Conservation (phyloP, 2,329 filamentous ascomycete genomes). For the Nemania diffusa region DNA sequence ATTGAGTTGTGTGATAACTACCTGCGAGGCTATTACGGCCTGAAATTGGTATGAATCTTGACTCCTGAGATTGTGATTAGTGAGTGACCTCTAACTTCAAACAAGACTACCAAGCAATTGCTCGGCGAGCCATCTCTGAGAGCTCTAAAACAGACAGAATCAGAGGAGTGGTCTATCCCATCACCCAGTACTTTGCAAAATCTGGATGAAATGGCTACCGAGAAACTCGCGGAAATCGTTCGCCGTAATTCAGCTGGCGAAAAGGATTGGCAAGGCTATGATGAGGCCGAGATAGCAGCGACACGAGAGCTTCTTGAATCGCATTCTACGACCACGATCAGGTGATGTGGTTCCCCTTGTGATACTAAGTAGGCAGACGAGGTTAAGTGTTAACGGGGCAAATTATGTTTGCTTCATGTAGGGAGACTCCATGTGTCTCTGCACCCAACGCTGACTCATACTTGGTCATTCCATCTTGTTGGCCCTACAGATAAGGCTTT, state of each 20-base stretch:
- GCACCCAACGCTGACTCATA: slow-evolving; percentile 28
- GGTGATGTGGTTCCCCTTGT: slow-evolving; percentile 51
- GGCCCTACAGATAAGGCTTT: slow-evolving; percentile 30
- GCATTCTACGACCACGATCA: slow-evolving; percentile 57
- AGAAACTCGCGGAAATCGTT: slow-evolving; percentile 81
- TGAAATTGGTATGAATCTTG: slow-evolving; percentile 73
- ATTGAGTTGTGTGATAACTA: slow-evolving; percentile 95
- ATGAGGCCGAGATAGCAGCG: slow-evolving; percentile 75
- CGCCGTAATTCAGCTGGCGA: slow-evolving; percentile 69
- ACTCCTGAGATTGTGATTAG: neutral
- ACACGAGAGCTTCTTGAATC: slow-evolving; percentile 73
- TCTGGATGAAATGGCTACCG: slow-evolving; percentile 77
- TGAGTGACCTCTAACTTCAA: slow-evolving; percentile 43
- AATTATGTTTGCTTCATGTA: slow-evolving; percentile 17
- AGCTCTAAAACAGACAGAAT: slow-evolving; percentile 58
- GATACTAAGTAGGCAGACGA: slow-evolving; percentile 9
- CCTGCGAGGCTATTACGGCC: slow-evolving; percentile 88
- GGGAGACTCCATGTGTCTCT: slow-evolving; percentile 15
- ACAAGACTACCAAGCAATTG: slow-evolving; percentile 62
- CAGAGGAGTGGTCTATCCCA: slow-evolving; percentile 65
- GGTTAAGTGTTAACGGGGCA: neutral
- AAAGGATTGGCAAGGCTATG: slow-evolving; percentile 77
- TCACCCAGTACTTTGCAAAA: slow-evolving; percentile 69
- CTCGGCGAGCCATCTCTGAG: slow-evolving; percentile 56
- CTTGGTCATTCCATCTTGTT: slow-evolving; percentile 21